Conservation (phyloP, 352 stramenopile genomes). For the Phytophthora pini region DNA sequence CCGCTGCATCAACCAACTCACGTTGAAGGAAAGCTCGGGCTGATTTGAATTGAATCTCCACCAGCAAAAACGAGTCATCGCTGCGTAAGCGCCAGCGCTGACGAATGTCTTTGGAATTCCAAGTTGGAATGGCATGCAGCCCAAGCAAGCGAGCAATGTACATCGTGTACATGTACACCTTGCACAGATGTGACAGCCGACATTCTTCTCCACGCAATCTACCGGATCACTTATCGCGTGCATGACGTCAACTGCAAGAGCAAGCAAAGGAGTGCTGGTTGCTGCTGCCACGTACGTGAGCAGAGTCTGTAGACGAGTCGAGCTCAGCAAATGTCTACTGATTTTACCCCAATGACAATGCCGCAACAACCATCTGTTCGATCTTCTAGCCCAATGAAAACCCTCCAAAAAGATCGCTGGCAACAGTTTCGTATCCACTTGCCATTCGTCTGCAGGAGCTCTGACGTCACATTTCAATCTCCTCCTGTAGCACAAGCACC, state of each 20-base stretch:
- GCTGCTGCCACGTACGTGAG: neutral
- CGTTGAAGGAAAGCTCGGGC: constrained; percentile 1
- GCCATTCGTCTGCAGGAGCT: constrained; percentile 15
- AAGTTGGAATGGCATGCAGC: neutral
- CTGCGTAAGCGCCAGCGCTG: neutral
- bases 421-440: neutral
- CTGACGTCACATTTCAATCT: constrained; percentile 33
- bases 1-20: neutral
- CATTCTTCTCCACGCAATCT: neutral
- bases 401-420: neutral
- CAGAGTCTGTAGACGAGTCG: neutral
- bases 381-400: constrained; percentile 1
- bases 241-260: constrained; percentile 1
- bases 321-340: neutral
- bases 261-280: neutral
- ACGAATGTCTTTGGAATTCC: neutral
- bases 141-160: neutral
- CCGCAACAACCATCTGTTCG: neutral
- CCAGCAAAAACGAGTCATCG: neutral
- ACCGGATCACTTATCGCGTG: neutral
- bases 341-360: neutral
- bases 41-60: constrained; percentile 9
- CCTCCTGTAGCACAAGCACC: constrained; percentile 6
- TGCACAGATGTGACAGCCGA: neutral
- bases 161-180: neutral